Base-by-base conservation (phyloP, 805 yeast species). In the Cyberlindnera americana region DNA sequence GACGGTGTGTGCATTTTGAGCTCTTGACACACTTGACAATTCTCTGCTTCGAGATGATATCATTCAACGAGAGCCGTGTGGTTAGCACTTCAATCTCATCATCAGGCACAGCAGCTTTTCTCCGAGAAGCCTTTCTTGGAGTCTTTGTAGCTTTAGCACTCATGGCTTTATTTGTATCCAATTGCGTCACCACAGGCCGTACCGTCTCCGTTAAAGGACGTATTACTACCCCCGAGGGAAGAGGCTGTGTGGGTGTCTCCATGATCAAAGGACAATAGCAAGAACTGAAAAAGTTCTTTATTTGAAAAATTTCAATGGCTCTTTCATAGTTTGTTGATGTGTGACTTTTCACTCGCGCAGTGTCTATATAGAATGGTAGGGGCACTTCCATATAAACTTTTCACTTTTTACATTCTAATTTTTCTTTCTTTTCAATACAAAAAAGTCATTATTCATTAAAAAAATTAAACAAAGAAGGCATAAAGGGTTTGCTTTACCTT, bases 401-500 rank as follows among this genome's bases (percentile, higher is more conserved):
- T n/a, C n/a, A n/a, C n/a, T n/a, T n/a, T n/a, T n/a, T n/a, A n/a
- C n/a, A n/a, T n/a, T n/a, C n/a, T n/a, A n/a, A n/a, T n/a, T n/a
- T n/a, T n/a, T n/a, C n/a, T n/a, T n/a, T n/a, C n/a, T n/a, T n/a
- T n/a, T n/a, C n/a, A n/a, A n/a, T n/a, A n/a, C n/a, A n/a, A n/a
- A n/a, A n/a, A n/a, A n/a, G n/a, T n/a, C n/a, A 15, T 29, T 8
- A 29, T 11, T 29, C 23, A 19, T 29, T 19, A 18, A 3, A 5
- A 8, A 6, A 27, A 32, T 33, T 33, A 46, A 18, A 47, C 48
- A 41, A 47, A 40, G 37, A 47, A 44, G 36, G 40, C 33, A 18
- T 21, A 35, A 3, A 49, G 27, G 2, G 30, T 37, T 17, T 29
- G 35, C 18, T 37, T 69, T 37, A 60, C 52, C 44, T 62, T 73